Percentiles rank a stretch among this genome's conserved stretches.
Conservation (phyloP, 148 eudicot genomes). For the Persicaria tinctoria region DNA sequence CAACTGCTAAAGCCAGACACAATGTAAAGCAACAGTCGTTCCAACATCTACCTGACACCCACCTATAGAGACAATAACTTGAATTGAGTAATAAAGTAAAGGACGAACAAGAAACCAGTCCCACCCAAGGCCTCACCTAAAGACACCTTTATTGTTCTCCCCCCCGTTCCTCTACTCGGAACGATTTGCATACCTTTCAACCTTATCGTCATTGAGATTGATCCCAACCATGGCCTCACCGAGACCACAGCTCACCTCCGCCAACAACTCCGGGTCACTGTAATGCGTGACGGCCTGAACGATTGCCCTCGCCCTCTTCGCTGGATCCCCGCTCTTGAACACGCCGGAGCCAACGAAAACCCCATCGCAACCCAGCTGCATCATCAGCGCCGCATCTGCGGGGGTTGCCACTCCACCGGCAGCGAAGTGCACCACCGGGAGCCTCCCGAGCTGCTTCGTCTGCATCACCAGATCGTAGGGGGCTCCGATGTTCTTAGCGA, state of each 20-base stretch:
- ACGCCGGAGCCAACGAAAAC: conserved; percentile 83
- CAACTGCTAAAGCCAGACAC: too few relatives aligned
- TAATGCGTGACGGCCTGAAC: conserved; percentile 94
- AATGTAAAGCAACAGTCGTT: too few relatives aligned
- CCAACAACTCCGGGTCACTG: conserved; percentile 69
- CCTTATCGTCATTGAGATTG: conserved; percentile 61
- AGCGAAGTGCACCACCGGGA: conserved; percentile 89
- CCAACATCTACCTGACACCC: too few relatives aligned
- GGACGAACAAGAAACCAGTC: not conserved
- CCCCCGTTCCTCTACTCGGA: conserved; percentile 33
- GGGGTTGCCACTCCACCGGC: conserved; percentile 95
- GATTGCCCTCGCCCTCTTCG: conserved; percentile 55
- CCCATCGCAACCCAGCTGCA: conserved; percentile 89
- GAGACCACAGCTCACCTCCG: conserved; percentile 74
- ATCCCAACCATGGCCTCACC: conserved; percentile 93
- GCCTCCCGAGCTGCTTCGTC: conserved; percentile 80
- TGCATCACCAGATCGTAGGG: conserved; percentile 83
- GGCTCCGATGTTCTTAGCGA: conserved; percentile 59
- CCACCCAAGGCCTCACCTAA: not conserved
- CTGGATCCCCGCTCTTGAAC: conserved; percentile 77
- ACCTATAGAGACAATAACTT: too few relatives aligned
- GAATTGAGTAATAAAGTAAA: not conserved
- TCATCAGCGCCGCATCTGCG: conserved; percentile 91
- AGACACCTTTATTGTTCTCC: not conserved
- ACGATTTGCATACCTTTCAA: conserved; percentile 69